Percentiles rank a stretch among this genome's conserved stretches.
Evolutionary conservation across 345 rosid genomes (phyloP).

Genomic region (Eucalyptus camaldulensis): DNA sequence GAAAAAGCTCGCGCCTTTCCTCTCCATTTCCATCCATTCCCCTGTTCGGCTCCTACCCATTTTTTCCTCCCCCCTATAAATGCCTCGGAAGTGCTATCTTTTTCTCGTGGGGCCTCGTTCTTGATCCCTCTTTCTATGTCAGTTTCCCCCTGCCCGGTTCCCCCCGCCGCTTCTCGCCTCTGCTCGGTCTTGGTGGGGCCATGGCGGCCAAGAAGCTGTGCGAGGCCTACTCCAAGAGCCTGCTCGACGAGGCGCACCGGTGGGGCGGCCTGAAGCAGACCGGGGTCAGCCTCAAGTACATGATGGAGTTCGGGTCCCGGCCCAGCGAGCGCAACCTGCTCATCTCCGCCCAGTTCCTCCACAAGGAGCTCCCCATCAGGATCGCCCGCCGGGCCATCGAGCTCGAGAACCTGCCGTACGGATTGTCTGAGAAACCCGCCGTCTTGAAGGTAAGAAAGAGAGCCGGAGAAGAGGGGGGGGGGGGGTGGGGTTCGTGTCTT

Average conservation of each 20-base stretch:
- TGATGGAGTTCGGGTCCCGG: conserved; percentile 88
- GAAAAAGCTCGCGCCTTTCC: background rate
- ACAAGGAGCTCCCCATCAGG: conserved; percentile 80
- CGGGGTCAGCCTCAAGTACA: conserved; percentile 80
- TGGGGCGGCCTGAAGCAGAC: conserved; percentile 96
- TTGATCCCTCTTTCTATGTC: background rate
- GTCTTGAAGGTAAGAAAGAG: conserved; percentile 35
- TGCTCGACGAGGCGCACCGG: conserved; percentile 59
- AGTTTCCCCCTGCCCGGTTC: background rate
- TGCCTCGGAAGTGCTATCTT: background rate
- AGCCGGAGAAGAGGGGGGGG: background rate
- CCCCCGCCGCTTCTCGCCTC: background rate
- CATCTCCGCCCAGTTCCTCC: conserved; percentile 79
- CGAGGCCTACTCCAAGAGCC: conserved; percentile 41
- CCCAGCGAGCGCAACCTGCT: conserved; percentile 58
- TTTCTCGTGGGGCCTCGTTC: background rate
- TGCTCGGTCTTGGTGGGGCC: background rate
- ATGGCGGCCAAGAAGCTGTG: conserved; percentile 70
- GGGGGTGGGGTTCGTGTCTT: background rate
- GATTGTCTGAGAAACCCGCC: conserved; percentile 72
- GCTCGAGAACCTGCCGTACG: conserved; percentile 72
- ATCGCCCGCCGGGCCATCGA: conserved; percentile 80
- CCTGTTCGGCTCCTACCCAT: background rate
- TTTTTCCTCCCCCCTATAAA: background rate
- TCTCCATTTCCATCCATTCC: background rate